Percentiles rank a stretch among this genome's conserved stretches.
phyloP scores from a whole-genome alignment of 208 protist genomes.

The Crithidia fasciculata region DNA sequence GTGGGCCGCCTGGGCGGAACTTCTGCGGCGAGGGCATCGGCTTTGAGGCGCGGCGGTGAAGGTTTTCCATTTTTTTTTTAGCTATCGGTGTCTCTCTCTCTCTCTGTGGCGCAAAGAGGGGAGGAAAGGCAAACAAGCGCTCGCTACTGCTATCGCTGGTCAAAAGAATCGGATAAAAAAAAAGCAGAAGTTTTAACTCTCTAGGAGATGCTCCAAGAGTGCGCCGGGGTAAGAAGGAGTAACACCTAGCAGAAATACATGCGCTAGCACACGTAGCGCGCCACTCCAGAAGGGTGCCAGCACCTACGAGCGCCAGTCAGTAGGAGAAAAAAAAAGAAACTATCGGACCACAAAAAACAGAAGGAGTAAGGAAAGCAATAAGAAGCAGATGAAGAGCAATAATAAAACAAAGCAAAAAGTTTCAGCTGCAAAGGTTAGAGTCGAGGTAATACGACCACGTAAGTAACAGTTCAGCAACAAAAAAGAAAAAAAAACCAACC shows the following conservation, averaged over 20 bases:
- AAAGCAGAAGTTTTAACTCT: background rate
- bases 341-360: background rate
- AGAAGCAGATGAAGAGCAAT: background rate
- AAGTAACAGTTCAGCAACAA: background rate
- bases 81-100: background rate
- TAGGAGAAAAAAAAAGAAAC: no score
- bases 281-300: no score
- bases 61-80: conserved; percentile 24
- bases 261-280: no score
- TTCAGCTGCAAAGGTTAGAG: no score
- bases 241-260: no score
- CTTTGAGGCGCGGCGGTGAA: conserved; percentile 14
- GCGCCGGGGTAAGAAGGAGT: no score
- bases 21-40: conserved; percentile 42
- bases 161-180: background rate
- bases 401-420: background rate
- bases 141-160: no score
- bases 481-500: background rate
- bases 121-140: background rate
- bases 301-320: no score
- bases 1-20: conserved; percentile 42
- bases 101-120: background rate
- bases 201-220: no score
- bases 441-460: no score
- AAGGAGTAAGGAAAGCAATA: background rate